Conservation (phyloP, 2,329 filamentous ascomycete species). For the Phialophora macrospora region DNA sequence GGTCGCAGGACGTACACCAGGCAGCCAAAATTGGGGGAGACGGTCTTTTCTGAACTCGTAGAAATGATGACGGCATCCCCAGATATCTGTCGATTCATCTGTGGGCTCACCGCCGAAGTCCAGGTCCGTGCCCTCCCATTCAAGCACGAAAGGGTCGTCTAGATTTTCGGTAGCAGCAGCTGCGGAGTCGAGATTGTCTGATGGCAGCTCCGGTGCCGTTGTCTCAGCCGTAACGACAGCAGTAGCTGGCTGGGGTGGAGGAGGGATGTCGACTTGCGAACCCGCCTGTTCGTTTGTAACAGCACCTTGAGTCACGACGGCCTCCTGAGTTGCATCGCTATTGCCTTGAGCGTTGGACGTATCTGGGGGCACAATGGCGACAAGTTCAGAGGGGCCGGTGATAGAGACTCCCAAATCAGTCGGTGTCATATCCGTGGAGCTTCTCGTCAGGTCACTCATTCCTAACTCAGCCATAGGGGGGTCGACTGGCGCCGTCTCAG, state of each 20-base stretch:
- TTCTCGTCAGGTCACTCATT: background rate
- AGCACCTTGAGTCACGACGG: background rate
- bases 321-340: too few species aligned
- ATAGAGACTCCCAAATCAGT: background rate
- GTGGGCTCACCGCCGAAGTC: conserved; percentile 43
- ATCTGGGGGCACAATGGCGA: background rate
- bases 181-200: background rate
- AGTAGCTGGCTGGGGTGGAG: background rate
- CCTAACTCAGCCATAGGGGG: background rate
- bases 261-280: background rate
- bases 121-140: conserved; percentile 45
- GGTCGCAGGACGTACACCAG: conserved; percentile 12
- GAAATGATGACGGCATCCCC: conserved; percentile 33
- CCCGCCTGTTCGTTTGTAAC: background rate
- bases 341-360: background rate
- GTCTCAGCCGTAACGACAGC: background rate
- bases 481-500: background rate
- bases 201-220: background rate
- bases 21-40: conserved; percentile 24
- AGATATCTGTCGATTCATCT: conserved; percentile 26
- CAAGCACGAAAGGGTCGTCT: conserved; percentile 33
- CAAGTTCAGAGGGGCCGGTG: background rate
- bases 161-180: conserved; percentile 14
- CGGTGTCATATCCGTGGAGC: background rate
- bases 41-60: conserved; percentile 9